Conservation (phyloP, 352 stramenopile genomes). For the Globisporangium orthogonon region DNA sequence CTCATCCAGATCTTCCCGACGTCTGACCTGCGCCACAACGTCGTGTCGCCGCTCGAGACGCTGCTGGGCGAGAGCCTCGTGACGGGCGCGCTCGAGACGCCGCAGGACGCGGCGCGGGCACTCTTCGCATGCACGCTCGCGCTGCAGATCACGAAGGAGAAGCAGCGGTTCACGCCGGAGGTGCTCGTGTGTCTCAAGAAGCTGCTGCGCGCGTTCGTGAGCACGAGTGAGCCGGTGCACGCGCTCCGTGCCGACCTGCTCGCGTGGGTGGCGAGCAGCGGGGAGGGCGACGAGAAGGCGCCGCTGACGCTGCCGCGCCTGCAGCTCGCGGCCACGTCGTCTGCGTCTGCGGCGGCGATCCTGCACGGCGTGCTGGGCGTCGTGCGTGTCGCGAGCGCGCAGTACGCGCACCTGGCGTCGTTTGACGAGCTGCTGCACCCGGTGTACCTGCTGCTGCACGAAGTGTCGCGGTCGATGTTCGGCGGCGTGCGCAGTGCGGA, state of each 20-base stretch:
- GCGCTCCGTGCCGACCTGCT: constrained; percentile 48
- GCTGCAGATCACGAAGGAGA: constrained; percentile 77
- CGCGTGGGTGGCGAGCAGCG: constrained; percentile 23
- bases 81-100: constrained; percentile 59
- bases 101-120: constrained; percentile 78
- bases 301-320: constrained; percentile 29
- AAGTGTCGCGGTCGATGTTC: constrained; percentile 38
- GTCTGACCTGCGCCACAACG: constrained; percentile 92
- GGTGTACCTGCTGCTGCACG: constrained; percentile 59
- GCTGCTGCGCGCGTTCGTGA: constrained; percentile 44
- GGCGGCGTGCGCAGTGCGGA: constrained; percentile 14
- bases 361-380: constrained; percentile 41
- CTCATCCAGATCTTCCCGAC: constrained; percentile 90
- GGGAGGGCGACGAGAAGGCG: constrained; percentile 3
- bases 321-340: constrained; percentile 29
- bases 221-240: constrained; percentile 13
- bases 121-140: constrained; percentile 68
- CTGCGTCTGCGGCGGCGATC: constrained; percentile 34
- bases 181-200: constrained; percentile 44
- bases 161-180: constrained; percentile 90
- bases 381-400: constrained; percentile 29
- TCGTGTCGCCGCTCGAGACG: constrained; percentile 90
- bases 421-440: constrained; percentile 77
- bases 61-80: constrained; percentile 87
- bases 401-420: constrained; percentile 61